Percentiles rank a stretch among this genome's conserved stretches.
Evolutionary conservation across 169 alveolate genomes (phyloP).

Genomic region (Plasmodium berghei): DNA sequence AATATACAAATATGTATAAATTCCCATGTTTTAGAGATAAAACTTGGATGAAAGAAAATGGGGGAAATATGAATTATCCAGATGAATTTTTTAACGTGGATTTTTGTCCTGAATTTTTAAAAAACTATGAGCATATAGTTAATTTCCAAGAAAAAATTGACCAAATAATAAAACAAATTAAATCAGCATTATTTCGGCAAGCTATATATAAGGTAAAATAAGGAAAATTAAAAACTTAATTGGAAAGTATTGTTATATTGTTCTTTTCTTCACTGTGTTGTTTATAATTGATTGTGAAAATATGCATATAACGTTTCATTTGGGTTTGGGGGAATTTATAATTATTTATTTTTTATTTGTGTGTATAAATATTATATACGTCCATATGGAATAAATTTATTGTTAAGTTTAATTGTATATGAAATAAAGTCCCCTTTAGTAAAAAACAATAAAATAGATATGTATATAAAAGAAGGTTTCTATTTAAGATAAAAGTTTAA

Average conservation of each 20-base stretch:
- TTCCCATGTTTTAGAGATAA: conserved; percentile 75
- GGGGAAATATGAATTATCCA: conserved; percentile 58
- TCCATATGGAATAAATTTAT: too few relatives aligned
- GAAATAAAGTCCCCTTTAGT: too few relatives aligned
- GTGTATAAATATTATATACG: too few relatives aligned
- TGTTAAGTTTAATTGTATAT: too few relatives aligned
- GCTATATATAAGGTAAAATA: conserved; percentile 60
- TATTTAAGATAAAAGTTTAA: not conserved
- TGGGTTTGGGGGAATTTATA: too few relatives aligned
- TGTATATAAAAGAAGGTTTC: too few relatives aligned
- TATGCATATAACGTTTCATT: too few relatives aligned
- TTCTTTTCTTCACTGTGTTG: not conserved
- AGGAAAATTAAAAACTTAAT: not conserved
- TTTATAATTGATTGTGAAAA: too few relatives aligned
- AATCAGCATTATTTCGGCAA: conserved; percentile 63
- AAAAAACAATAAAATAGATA: too few relatives aligned
- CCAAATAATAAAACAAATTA: conserved; percentile 38
- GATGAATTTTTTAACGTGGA: conserved; percentile 53
- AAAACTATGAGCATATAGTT: conserved; percentile 48
- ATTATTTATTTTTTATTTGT: too few relatives aligned
- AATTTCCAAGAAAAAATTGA: conserved; percentile 49
- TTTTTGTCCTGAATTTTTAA: conserved; percentile 68
- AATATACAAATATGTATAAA: conserved; percentile 38
- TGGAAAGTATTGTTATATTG: not conserved
- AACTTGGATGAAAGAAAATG: conserved; percentile 70